Percentiles rank a stretch among this genome's conserved stretches.
phyloP scores from a whole-genome alignment of 2,329 filamentous ascomycete species.

The Knufia petricola region DNA sequence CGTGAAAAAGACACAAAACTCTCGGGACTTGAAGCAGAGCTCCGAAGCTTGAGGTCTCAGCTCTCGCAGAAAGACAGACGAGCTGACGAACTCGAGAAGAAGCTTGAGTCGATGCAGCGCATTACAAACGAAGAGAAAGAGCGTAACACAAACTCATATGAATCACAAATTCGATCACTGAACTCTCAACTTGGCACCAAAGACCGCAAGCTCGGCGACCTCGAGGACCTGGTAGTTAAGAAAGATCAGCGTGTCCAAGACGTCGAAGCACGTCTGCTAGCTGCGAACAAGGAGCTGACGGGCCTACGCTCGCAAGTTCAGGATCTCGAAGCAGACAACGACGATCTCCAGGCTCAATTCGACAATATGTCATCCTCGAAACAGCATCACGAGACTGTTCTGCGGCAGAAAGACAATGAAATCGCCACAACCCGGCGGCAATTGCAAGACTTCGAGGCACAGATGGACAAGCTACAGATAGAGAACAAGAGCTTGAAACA shows the following conservation, averaged over 20 bases:
- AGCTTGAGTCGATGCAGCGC: conserved; percentile 11
- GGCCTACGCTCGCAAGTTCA: conserved; percentile 63
- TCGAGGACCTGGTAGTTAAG: conserved; percentile 74
- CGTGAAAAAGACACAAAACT: conserved; percentile 61
- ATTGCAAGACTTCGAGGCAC: conserved; percentile 70
- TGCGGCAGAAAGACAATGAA: conserved; percentile 90
- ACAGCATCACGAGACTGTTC: conserved; percentile 87
- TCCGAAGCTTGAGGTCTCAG: conserved; percentile 18
- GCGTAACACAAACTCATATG: conserved; percentile 17
- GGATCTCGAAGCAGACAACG: conserved; percentile 69
- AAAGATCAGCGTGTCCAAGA: conserved; percentile 86
- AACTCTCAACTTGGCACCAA: conserved; percentile 83
- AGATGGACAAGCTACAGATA: conserved; percentile 66
- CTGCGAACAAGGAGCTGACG: conserved; percentile 69
- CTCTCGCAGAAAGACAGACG: conserved; percentile 17
- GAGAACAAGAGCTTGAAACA: conserved; percentile 57
- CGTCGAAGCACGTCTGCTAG: conserved; percentile 71
- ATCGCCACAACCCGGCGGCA: conserved; percentile 75
- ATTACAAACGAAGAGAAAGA: conserved; percentile 16
- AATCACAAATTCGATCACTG: conserved; percentile 70
- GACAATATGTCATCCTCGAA: conserved; percentile 81
- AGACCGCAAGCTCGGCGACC: conserved; percentile 77
- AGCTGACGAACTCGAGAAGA: conserved; percentile 18
- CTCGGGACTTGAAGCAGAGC: conserved; percentile 18
- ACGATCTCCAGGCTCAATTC: conserved; percentile 73